These are phyloP conservation scores for Ananas comosus DNA, from an alignment of 176 grass and related monocot genomes.

Conservation along the genomic window DNA sequence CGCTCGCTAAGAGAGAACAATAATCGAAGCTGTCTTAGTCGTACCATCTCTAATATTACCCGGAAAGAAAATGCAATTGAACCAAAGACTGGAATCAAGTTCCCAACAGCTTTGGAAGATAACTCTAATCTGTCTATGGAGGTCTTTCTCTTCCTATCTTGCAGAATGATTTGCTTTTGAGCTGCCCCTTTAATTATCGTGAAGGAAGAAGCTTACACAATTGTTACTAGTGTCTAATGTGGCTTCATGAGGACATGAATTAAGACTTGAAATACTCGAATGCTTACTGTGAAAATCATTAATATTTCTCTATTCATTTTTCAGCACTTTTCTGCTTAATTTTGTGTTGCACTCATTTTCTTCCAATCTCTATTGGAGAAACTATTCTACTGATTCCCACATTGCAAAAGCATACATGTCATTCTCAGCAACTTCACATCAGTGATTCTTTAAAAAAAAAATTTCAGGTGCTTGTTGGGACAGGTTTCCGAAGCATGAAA, in stretches of 20 bases:
- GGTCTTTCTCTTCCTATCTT: constrained; percentile 20
- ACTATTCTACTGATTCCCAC: not conserved
- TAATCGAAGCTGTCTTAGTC: constrained; percentile 29
- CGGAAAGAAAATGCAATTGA: constrained; percentile 70
- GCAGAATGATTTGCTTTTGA: not conserved
- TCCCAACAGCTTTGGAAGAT: constrained; percentile 71
- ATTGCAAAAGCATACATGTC: constrained; percentile 1
- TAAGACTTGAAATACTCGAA: too few species aligned
- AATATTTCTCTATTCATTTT: too few species aligned
- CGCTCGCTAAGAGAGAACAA: constrained; percentile 27
- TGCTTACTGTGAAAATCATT: too few species aligned
- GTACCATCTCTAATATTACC: constrained; percentile 44
- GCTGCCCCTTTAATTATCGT: not conserved
- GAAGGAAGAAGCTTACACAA: not conserved
- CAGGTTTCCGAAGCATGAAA: constrained; percentile 78
- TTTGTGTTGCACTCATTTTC: too few species aligned
- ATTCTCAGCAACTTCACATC: constrained; percentile 4
- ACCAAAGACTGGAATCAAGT: constrained; percentile 95
- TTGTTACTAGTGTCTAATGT: too few species aligned
- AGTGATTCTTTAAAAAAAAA: constrained; percentile 17
- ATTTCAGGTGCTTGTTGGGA: constrained; percentile 81
- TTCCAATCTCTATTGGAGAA: not conserved
- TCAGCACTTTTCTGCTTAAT: too few species aligned
- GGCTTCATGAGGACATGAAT: too few species aligned
- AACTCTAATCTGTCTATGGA: constrained; percentile 39